Percentiles rank a stretch among this genome's conserved stretches.
Evolutionary conservation across 140 eudicot genomes (phyloP).

Genomic region (Bidens hawaiensis): DNA sequence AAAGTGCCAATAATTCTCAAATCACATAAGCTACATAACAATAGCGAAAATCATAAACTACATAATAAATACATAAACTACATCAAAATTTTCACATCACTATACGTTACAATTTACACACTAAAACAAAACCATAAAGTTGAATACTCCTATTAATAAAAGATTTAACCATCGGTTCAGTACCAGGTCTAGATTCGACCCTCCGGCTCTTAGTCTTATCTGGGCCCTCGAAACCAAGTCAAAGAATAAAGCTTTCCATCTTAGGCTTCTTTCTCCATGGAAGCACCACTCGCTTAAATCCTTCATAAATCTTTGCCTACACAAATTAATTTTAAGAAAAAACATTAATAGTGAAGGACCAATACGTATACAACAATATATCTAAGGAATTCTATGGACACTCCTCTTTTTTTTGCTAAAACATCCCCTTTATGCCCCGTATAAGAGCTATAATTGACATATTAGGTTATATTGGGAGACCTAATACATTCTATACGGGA

Average conservation of each 20-base stretch:
- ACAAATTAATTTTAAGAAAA: conserved; percentile 2
- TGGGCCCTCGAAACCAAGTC: neutral
- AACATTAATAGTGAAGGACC: neutral
- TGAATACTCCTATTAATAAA: neutral
- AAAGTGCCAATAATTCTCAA: too few species aligned
- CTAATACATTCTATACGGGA: too few species aligned
- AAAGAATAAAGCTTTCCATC: conserved; percentile 37
- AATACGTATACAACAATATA: neutral
- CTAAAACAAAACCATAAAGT: neutral
- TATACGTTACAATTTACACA: neutral
- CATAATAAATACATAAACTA: too few species aligned
- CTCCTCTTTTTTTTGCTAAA: too few species aligned
- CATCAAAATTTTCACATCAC: neutral
- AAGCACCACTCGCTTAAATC: conserved; percentile 64
- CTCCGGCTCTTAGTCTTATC: neutral
- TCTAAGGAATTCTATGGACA: too few species aligned
- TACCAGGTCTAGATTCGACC: neutral
- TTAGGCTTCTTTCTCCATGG: conserved; percentile 63
- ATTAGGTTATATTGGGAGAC: too few species aligned
- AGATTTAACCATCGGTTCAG: neutral
- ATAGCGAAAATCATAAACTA: too few species aligned
- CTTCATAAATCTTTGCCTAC: conserved; percentile 49
- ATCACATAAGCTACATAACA: too few species aligned
- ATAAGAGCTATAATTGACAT: too few species aligned
- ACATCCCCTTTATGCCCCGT: too few species aligned